phyloP scores from a whole-genome alignment of 176 grass and related monocot genomes.

The Zea mays region DNA sequence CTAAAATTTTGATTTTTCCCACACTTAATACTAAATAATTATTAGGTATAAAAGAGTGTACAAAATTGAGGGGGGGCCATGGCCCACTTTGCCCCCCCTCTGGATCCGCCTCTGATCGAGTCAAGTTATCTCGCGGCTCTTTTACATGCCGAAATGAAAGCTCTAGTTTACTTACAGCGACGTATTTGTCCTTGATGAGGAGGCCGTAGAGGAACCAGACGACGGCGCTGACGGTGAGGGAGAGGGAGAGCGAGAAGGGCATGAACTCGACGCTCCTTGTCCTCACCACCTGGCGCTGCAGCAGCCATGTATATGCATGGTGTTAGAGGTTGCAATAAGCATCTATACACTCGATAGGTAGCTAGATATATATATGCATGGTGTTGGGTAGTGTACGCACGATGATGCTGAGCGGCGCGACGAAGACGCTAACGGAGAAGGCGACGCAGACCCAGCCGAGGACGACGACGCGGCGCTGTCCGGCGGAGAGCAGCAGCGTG shows the following conservation, averaged over 20 bases:
- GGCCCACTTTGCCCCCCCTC: too few species aligned
- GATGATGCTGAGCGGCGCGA: slow-evolving; percentile 78
- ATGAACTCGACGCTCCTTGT: slow-evolving; percentile 88
- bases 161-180: slow-evolving; percentile 43
- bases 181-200: slow-evolving; percentile 74
- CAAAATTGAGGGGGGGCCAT: too few species aligned
- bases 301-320: neutral
- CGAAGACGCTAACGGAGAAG: slow-evolving; percentile 77
- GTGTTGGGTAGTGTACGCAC: slow-evolving; percentile 35
- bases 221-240: slow-evolving; percentile 66
- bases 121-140: too few species aligned
- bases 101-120: too few species aligned
- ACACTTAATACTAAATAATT: too few species aligned
- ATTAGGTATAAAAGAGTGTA: too few species aligned
- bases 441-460: slow-evolving; percentile 84
- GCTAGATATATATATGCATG: too few species aligned
- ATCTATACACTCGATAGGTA: too few species aligned
- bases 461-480: slow-evolving; percentile 32
- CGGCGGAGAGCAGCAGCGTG: slow-evolving; percentile 45
- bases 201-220: slow-evolving; percentile 86
- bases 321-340: too few species aligned
- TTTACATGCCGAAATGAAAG: too few species aligned
- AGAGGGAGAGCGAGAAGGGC: slow-evolving; percentile 81
- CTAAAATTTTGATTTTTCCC: too few species aligned
- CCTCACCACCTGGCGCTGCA: slow-evolving; percentile 72